Evolutionary conservation across 306 rosid genomes (phyloP).

Genomic region (Malus fusca): DNA sequence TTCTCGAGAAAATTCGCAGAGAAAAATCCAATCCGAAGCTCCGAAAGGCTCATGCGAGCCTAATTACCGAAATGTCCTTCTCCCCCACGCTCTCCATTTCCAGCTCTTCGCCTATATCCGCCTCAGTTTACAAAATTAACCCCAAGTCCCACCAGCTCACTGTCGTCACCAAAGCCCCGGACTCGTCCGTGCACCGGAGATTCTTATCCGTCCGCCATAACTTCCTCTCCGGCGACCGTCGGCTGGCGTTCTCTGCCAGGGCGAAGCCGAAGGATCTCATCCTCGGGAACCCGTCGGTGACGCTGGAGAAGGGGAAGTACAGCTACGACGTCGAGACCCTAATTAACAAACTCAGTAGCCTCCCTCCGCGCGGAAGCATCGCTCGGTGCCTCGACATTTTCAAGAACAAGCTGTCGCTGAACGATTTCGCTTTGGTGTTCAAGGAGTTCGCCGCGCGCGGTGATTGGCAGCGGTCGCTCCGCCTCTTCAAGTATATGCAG

Average conservation of each 20-base stretch:
- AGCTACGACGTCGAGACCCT: constrained; percentile 90
- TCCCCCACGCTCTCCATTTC: constrained; percentile 41
- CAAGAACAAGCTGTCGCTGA: constrained; percentile 80
- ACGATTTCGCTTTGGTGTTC: constrained; percentile 85
- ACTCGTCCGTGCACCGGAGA: neutral
- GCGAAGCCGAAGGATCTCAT: constrained; percentile 61
- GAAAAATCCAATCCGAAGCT: neutral
- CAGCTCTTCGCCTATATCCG: constrained; percentile 32
- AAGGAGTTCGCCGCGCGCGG: constrained; percentile 94
- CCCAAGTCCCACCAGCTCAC: constrained; percentile 22
- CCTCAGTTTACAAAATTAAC: constrained; percentile 30
- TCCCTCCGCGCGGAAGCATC: constrained; percentile 96
- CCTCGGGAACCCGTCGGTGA: constrained; percentile 70
- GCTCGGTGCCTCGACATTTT: constrained; percentile 89
- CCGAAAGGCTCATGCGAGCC: constrained; percentile 24
- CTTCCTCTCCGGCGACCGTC: constrained; percentile 16
- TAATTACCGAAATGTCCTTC: constrained; percentile 41
- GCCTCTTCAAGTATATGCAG: constrained; percentile 92
- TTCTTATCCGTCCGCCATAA: constrained; percentile 16
- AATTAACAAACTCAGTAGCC: constrained; percentile 75
- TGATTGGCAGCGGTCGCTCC: constrained; percentile 85
- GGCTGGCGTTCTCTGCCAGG: constrained; percentile 11
- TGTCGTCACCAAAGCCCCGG: constrained; percentile 13
- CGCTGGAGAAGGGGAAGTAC: constrained; percentile 80
- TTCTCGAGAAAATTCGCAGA: constrained; percentile 6